Percentiles rank a stretch among this genome's conserved stretches.
phyloP scores from a whole-genome alignment of 306 rosid species.

The Gleditsia sinensis region DNA sequence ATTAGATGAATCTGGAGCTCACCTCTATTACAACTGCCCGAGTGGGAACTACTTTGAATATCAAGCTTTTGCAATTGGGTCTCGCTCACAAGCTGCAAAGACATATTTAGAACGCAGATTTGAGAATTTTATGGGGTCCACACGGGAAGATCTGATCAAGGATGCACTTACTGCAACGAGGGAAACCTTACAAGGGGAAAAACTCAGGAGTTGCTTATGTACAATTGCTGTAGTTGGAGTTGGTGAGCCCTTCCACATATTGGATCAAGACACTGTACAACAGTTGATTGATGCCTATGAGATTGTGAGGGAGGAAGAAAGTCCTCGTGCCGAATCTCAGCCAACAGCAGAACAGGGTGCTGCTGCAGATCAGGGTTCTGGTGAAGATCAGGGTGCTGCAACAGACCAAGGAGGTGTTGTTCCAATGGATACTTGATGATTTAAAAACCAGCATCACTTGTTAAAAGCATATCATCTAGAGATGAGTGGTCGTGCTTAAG shows the following conservation, averaged over 20 bases:
- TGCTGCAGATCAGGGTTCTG: constrained; percentile 17
- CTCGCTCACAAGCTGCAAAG: constrained; percentile 99
- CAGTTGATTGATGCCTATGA: constrained; percentile 79
- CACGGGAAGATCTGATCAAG: constrained; percentile 82
- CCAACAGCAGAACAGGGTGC: constrained; percentile 47
- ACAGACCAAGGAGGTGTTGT: constrained; percentile 48
- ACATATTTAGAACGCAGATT: constrained; percentile 95
- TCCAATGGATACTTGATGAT: constrained; percentile 78
- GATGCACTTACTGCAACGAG: constrained; percentile 96
- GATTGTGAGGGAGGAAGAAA: constrained; percentile 81
- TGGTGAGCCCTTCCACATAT: constrained; percentile 85
- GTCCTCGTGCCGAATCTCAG: constrained; percentile 60
- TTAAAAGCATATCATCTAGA: constrained; percentile 15
- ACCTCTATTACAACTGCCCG: constrained; percentile 98
- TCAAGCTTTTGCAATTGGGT: constrained; percentile 97
- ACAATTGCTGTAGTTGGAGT: constrained; percentile 85
- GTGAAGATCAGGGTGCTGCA: constrained; percentile 44
- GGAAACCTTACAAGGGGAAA: constrained; percentile 94
- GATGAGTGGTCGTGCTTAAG: constrained; percentile 38
- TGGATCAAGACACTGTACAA: constrained; percentile 87
- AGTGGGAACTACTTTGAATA: constrained; percentile 97
- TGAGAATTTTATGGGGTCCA: constrained; percentile 58
- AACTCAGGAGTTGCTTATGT: constrained; percentile 81
- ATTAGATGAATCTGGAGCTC: constrained; percentile 95
- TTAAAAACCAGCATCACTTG: constrained; percentile 24